Evolutionary conservation across 345 rosid species (phyloP).

Genomic region (Eutrema yunnanense): DNA sequence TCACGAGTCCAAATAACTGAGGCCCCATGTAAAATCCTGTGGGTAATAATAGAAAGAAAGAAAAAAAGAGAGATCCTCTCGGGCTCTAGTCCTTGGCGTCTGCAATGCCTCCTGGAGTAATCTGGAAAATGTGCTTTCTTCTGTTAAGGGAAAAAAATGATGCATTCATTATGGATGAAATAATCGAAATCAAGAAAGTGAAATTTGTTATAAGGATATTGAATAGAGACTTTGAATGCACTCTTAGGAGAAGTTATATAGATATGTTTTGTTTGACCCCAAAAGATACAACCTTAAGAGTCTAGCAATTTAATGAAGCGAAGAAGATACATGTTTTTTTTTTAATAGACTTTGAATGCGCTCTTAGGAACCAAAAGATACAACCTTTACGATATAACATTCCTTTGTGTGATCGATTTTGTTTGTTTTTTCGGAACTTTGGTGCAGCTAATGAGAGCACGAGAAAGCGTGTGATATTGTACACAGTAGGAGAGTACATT

Average conservation of each 20-base stretch:
- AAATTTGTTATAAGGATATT: neutral
- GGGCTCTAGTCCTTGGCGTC: conserved; percentile 65
- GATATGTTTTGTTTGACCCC: neutral
- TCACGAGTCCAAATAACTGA: no score
- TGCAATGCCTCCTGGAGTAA: conserved; percentile 78
- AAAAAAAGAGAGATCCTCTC: neutral
- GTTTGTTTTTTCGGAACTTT: neutral
- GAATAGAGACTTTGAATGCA: no score
- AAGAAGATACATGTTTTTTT: neutral
- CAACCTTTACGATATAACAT: neutral
- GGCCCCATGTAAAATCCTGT: no score
- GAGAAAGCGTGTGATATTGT: conserved; percentile 68
- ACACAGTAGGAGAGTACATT: conserved; percentile 76
- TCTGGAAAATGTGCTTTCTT: conserved; percentile 54
- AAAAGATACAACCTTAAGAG: neutral
- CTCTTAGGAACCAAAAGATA: neutral
- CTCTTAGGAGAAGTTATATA: no score
- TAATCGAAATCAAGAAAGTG: neutral
- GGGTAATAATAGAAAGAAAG: no score
- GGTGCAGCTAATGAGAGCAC: conserved; percentile 97
- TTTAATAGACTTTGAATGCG: neutral
- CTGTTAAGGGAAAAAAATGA: conserved; percentile 38
- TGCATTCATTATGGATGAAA: neutral
- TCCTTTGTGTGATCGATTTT: neutral
- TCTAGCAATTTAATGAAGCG: neutral